Conservation (phyloP, 495 filamentous ascomycete species). For the Recurvomyces mirabilis region DNA sequence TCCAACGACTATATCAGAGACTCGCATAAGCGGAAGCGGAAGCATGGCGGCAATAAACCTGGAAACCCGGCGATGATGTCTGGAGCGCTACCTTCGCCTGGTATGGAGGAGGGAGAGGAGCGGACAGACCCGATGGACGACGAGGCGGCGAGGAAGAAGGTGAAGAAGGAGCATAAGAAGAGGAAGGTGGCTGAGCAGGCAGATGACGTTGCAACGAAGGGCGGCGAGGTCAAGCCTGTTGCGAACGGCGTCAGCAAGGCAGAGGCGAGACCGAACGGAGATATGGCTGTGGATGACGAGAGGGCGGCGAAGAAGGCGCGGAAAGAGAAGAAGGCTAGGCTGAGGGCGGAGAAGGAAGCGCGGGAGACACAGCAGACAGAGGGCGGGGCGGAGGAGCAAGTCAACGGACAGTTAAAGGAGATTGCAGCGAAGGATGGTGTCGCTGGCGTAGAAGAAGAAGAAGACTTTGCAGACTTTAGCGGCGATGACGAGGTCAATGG, state of each 20-base stretch:
- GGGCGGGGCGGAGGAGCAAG: slow-evolving; percentile 22
- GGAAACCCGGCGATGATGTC: slow-evolving; percentile 12
- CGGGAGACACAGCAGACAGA: slow-evolving; percentile 14
- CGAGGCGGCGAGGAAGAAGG: slow-evolving; percentile 5
- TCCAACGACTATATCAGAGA: slow-evolving; percentile 12
- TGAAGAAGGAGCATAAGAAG: slow-evolving; percentile 11
- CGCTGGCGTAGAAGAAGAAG: slow-evolving; percentile 3
- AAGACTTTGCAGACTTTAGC: slow-evolving; percentile 8
- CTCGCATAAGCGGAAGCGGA: slow-evolving; percentile 19
- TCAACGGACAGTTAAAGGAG: slow-evolving; percentile 26
- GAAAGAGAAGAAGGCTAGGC: slow-evolving; percentile 79
- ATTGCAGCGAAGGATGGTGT: slow-evolving; percentile 16
- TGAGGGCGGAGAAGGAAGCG: slow-evolving; percentile 26
- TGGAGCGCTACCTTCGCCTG: slow-evolving; percentile 12
- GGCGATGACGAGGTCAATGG: slow-evolving; percentile 5
- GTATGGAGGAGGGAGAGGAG: slow-evolving; percentile 1
- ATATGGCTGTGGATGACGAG: slow-evolving; percentile 2
- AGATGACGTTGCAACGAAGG: slow-evolving; percentile 18
- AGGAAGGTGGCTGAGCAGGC: slow-evolving; percentile 7
- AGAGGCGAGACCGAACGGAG: neutral
- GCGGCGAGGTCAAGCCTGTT: slow-evolving; percentile 19
- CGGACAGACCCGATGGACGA: neutral
- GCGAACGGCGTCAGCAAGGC: slow-evolving; percentile 14
- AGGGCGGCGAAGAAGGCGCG: slow-evolving; percentile 13
- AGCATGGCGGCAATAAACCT: slow-evolving; percentile 5